A percentile compares a stretch with the other conserved stretches of the same genome.
Conservation (phyloP, 108 stramenopile genomes). For the Skeletonema potamos region DNA sequence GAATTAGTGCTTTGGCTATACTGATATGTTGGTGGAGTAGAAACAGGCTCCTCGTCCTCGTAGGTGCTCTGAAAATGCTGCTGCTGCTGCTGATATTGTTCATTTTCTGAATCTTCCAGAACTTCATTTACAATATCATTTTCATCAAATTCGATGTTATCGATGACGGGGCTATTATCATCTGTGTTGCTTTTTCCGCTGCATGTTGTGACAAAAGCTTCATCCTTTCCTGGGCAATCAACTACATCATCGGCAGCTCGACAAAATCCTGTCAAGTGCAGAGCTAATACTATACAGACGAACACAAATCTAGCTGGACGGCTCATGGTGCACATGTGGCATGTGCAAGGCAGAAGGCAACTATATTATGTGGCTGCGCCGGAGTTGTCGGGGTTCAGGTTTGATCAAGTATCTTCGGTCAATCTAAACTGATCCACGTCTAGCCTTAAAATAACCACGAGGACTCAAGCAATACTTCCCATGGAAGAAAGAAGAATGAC, state of each 20-base stretch:
- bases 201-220: conserved; percentile 41
- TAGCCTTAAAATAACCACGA: too few relatives aligned
- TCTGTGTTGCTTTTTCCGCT: neutral
- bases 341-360: too few relatives aligned
- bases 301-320: neutral
- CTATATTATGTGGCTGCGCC: too few relatives aligned
- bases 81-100: too few relatives aligned
- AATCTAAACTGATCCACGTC: too few relatives aligned
- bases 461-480: too few relatives aligned
- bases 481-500: too few relatives aligned
- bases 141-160: conserved; percentile 12
- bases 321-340: neutral
- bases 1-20: neutral
- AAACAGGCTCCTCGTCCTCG: neutral
- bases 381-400: too few relatives aligned
- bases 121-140: conserved; percentile 27
- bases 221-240: conserved; percentile 30
- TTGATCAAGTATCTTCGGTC: too few relatives aligned
- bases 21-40: neutral
- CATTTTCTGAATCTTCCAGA: conserved; percentile 9
- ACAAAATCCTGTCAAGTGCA: neutral
- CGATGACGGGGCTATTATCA: neutral
- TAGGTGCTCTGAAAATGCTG: neutral
- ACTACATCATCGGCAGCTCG: neutral
- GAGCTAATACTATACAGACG: neutral